Percentiles rank a stretch among this genome's conserved stretches.
Evolutionary conservation across 306 rosid species (phyloP).

Genomic region (Dicorynia guianensis): DNA sequence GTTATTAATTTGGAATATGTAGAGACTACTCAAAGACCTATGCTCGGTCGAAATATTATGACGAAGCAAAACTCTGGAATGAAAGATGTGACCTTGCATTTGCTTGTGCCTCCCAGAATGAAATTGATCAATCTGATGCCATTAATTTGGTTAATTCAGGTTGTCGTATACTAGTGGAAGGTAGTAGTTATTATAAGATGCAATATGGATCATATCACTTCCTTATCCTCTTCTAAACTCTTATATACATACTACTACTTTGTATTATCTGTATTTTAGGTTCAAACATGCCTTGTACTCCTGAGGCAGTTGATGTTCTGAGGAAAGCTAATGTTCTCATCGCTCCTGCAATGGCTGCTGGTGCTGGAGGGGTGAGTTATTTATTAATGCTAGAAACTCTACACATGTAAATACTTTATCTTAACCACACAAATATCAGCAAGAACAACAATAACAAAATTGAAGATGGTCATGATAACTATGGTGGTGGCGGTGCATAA

Average conservation of each 20-base stretch:
- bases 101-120: slow-evolving; percentile 97
- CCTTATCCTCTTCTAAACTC: slow-evolving; percentile 22
- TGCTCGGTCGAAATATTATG: slow-evolving; percentile 94
- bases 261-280: slow-evolving; percentile 56
- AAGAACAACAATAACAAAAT: neutral
- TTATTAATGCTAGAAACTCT: slow-evolving; percentile 13
- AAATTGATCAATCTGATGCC: slow-evolving; percentile 93
- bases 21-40: slow-evolving; percentile 97
- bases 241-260: slow-evolving; percentile 28
- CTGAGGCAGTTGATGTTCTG: slow-evolving; percentile 87
- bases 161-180: slow-evolving; percentile 91
- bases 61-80: slow-evolving; percentile 94
- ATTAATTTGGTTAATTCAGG: slow-evolving; percentile 88
- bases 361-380: slow-evolving; percentile 96
- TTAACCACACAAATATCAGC: slow-evolving; percentile 18
- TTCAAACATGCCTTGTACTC: slow-evolving; percentile 95
- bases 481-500: neutral
- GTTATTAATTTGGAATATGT: slow-evolving; percentile 33
- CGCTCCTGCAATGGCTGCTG: slow-evolving; percentile 99
- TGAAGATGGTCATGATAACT: neutral
- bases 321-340: slow-evolving; percentile 87
- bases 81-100: slow-evolving; percentile 96
- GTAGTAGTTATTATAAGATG: slow-evolving; percentile 50
- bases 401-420: neutral
- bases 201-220: slow-evolving; percentile 12